Evolutionary conservation across 2,329 filamentous ascomycete species (phyloP), one percentile per base, ranked within the genome.

Genomic region (Fusarium sp.): DNA sequence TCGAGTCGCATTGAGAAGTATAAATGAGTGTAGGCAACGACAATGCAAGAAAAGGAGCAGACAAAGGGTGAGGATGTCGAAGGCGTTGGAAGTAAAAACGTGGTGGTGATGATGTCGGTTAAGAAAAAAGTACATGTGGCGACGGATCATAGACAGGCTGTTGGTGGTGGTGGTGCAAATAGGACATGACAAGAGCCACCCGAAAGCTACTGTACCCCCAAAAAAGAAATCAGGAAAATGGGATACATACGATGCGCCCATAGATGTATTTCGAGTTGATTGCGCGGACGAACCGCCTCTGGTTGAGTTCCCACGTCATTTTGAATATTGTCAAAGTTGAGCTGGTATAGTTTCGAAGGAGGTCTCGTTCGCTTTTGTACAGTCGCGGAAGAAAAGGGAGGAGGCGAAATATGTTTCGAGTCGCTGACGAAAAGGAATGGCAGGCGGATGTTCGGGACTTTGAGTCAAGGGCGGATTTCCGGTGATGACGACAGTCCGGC

Each of bases 201-300:
- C 43, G 16, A 48, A 48, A 35, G 34, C 50, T 48, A 39, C 41
- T 32, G 30, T 32, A 32, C 30, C 30, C 41, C 39, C 32, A 16
- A 59, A n/a, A 27, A 23, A 3, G 13, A 25, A 5, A 13, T n/a
- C 10, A 25, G 18, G 60, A 23, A 35, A 50, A n/a, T 45, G 11
- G 5, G n/a, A 18, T 35, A 75, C 73, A 56, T 76, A 75, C 73
- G 45, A 75, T 76, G 54, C 73, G 73, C 62, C 73, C 73, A 25
- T 76, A 75, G 57, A 75, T 75, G 73, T 75, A 75, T 72, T 75
- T 75, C 16, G 70, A 76, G 68, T 75, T 75, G 58, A 75, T 74
- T 14, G 73, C 59, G 73, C 73, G 73, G 73, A 75, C 59, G 34
- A 75, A 75, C 67, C 73, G 73, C 64, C 73, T 57, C 67, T 76